Evolutionary conservation across 306 rosid species (phyloP), one percentile per base, ranked within the genome.

Genomic region (Luffa aegyptiaca): DNA sequence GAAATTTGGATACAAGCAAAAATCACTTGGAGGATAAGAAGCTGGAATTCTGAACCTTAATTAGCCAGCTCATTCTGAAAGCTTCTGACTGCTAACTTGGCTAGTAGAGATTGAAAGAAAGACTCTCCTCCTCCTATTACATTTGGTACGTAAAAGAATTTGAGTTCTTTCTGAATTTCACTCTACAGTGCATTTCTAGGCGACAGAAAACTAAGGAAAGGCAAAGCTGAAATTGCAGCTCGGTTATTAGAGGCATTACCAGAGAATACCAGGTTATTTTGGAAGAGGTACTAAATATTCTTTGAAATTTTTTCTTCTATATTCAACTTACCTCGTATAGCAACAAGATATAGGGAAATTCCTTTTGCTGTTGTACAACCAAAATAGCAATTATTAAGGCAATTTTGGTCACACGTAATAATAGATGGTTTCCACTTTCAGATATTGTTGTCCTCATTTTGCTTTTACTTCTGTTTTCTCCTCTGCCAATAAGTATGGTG

Each of bases 1-100:
- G 93, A 90, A 85, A 84, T 16, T 83, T 51, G 99, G 99, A 76
- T 93, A 95, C 89, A 90, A 73, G 86, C 97, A 95, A 86, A 91
- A 88, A 87, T 75, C 97, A 69, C 97, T 95, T 71, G 97, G 93
- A 87, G 76, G 90, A 84, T 92, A 85, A 62, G 44, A 70, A 68
- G n/a, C 10, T 21, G 36, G 48, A 44, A 44, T 44, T 70, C 55
- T 70, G 39, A 65, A 37, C 21, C 52, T n/a, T 33, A 63, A 31
- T 62, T 62, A 13, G 69, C 18, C 69, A 10, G 69, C 69, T 62
- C 3, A 31, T 62, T 62, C 69, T 31, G 69, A 35, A 63, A 63
- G n/a, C 36, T 65, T 45, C 75, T 42, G 35, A 42, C 16, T 65
- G 72, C 48, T 37, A 9, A 65, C 48, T 39, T 66, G 26, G 51